A percentile compares a stretch with the other conserved stretches of the same genome.
Conservation (phyloP, 2,329 filamentous ascomycete species). For the Exophiala sp. region DNA sequence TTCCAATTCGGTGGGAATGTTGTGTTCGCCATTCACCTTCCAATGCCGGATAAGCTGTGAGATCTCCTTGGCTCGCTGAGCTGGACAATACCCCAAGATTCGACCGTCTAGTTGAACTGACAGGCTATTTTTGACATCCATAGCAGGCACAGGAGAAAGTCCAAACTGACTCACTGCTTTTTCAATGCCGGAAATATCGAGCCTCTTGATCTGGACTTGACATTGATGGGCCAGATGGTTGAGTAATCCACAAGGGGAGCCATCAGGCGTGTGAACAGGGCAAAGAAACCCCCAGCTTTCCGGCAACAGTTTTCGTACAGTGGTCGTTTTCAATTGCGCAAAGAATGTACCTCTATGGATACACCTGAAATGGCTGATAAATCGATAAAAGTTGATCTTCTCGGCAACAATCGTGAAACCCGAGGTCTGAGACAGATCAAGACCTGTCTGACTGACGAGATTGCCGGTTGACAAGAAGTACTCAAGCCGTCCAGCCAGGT, state of each 20-base stretch:
- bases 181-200: constrained; percentile 70
- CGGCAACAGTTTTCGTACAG: constrained; percentile 87
- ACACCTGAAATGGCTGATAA: constrained; percentile 99
- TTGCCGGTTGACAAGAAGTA: constrained; percentile 98
- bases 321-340: constrained; percentile 92
- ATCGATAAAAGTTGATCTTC: constrained; percentile 97
- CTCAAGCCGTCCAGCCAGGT: constrained; percentile 77
- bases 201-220: constrained; percentile 68
- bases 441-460: constrained; percentile 78
- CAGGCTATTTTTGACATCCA: constrained; percentile 74
- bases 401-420: constrained; percentile 96
- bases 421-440: constrained; percentile 89
- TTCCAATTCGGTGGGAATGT: constrained; percentile 76
- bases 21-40: constrained; percentile 84
- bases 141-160: constrained; percentile 67
- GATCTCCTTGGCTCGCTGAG: constrained; percentile 72
- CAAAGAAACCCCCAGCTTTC: constrained; percentile 98
- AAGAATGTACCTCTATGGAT: constrained; percentile 99
- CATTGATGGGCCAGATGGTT: constrained; percentile 97
- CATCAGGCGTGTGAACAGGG: constrained; percentile 95
- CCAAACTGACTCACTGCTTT: constrained; percentile 72
- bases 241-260: constrained; percentile 84
- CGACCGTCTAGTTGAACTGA: constrained; percentile 85
- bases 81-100: constrained; percentile 84
- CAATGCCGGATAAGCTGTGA: constrained; percentile 84